These are phyloP conservation scores for Aspergillus fumigatiaffinis DNA, from an alignment of 2,329 filamentous ascomycete genomes.

Conservation along the genomic window DNA sequence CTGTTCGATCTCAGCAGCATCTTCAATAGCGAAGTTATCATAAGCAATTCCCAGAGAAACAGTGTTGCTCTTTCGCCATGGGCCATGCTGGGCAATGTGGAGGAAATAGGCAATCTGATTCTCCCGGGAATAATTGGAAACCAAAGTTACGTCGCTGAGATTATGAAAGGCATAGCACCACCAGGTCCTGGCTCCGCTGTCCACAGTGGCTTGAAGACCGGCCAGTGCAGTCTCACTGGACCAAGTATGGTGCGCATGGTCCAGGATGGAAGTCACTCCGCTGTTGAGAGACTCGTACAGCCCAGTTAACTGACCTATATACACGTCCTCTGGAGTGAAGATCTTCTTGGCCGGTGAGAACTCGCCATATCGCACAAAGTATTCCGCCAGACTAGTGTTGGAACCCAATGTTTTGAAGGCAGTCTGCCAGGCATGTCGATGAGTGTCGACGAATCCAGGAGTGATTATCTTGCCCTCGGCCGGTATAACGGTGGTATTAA, in stretches of 20 bases:
- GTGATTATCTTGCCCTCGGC: constrained; percentile 12
- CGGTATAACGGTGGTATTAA: too few relatives aligned
- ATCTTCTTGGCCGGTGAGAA: constrained; percentile 14
- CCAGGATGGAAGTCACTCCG: constrained; percentile 51
- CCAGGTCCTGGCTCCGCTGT: constrained; percentile 48
- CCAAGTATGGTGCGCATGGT: constrained; percentile 51
- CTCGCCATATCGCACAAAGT: constrained; percentile 30
- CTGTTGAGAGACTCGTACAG: constrained; percentile 51
- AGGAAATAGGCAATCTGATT: too few relatives aligned
- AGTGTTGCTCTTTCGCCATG: too few relatives aligned
- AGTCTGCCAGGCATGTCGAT: constrained; percentile 56
- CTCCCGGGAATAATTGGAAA: too few relatives aligned
- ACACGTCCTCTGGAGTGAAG: constrained; percentile 46
- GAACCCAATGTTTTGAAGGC: constrained; percentile 51
- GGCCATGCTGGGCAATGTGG: too few relatives aligned
- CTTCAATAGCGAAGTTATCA: too few relatives aligned
- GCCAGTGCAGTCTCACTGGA: constrained; percentile 32
- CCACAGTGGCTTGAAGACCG: constrained; percentile 45
- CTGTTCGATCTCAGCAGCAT: too few relatives aligned
- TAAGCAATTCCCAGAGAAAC: too few relatives aligned
- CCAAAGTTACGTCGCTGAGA: constrained; percentile 5
- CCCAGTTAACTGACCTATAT: constrained; percentile 46
- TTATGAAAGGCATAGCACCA: constrained; percentile 46
- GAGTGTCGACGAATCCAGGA: constrained; percentile 56
- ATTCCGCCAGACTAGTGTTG: constrained; percentile 50